Evolutionary conservation across 1,139 yeast genomes (phyloP), one percentile per base, ranked within the genome.

Genomic region (Suhomyces kunorum): DNA sequence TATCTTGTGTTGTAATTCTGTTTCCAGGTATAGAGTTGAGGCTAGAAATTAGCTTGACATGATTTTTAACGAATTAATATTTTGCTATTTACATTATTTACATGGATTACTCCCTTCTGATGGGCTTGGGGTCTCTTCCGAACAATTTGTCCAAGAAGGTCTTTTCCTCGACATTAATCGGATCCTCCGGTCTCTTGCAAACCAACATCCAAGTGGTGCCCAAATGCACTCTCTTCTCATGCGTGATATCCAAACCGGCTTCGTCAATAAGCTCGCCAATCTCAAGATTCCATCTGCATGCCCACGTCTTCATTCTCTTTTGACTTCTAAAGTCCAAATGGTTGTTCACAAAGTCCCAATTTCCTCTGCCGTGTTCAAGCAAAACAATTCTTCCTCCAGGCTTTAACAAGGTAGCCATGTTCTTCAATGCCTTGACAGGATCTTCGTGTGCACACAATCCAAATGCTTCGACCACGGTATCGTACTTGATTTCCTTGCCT

Each of bases 391-490:
- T 75, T 26, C 98, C 98, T n/a, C 88, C 90, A 0, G 97, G 96
- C 50, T 84, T 84, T 50, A 92, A 72, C 38, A 92, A 66, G 27
- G 70, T 56, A 16, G 76, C 69, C 81, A 92, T 87, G 55, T 86
- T 88, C 48, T 81, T 67, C 51, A 92, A 68, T 0, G 96, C 95
- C 41, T 68, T 70, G 1, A 86, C 89, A 0, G 98, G 98, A 56
- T 94, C 95, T 54, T 90, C 85, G 55, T 92, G 97, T 0, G 98
- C 90, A 64, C 98, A 92, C 36, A 92, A 69, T 0, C 98, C 98
- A 66, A 92, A 92, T 0, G 97, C 87, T 61, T 92, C 98, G 36
- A 87, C 77, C 29, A 94, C 83, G 1, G 97, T 90, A 58, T 94
- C 98, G 58, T 90, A 92, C 56, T 81, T 81, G 42, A 81, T 70